Evolutionary conservation across 352 stramenopile genomes (phyloP).

Genomic region (Phytopythium chamaehyphon): DNA sequence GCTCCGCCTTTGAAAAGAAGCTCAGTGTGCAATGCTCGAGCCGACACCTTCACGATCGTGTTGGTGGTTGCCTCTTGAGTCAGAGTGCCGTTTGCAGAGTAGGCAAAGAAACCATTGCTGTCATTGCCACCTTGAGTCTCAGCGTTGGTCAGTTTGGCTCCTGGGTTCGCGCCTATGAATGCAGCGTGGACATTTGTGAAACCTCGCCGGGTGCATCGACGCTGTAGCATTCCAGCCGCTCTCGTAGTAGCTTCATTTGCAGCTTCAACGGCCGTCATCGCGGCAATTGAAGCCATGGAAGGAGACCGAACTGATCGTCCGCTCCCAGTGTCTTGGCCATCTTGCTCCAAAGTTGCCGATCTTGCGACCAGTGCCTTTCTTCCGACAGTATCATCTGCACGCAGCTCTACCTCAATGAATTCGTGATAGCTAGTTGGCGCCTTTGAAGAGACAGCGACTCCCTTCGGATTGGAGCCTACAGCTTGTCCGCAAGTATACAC

Average conservation of each 20-base stretch:
- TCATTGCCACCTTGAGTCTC: neutral
- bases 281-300: constrained; percentile 15
- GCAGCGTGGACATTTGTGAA: neutral
- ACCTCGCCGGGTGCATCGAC: constrained; percentile 8
- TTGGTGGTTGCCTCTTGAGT: constrained; percentile 15
- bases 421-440: constrained; percentile 16
- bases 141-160: neutral
- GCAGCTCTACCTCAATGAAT: constrained; percentile 35
- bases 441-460: constrained; percentile 12
- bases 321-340: neutral
- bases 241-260: constrained; percentile 18
- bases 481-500: constrained; percentile 28
- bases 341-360: constrained; percentile 23
- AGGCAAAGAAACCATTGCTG: neutral
- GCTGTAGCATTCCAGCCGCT: constrained; percentile 16
- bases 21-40: constrained; percentile 34
- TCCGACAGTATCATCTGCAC: constrained; percentile 4
- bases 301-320: neutral
- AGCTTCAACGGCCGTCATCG: constrained; percentile 23
- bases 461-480: constrained; percentile 7
- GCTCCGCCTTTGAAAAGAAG: constrained; percentile 44
- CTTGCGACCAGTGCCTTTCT: constrained; percentile 18
- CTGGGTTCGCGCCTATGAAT: too few species aligned
- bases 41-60: constrained; percentile 35
- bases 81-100: constrained; percentile 2